phyloP scores from a whole-genome alignment of 805 yeast species.

The Blastobotrys robertii region DNA sequence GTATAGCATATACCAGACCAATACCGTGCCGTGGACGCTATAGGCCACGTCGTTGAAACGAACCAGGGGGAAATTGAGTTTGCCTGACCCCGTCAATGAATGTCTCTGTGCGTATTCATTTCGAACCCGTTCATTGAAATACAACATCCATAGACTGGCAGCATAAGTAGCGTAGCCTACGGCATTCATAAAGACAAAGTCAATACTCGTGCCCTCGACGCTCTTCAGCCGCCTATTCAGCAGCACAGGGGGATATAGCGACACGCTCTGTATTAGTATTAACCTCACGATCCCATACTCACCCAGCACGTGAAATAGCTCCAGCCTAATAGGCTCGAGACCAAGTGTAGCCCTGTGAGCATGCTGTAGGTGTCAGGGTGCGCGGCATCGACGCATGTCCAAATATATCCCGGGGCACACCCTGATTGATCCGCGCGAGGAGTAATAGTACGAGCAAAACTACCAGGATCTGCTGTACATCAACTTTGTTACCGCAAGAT shows the following conservation, averaged over 20 bases:
- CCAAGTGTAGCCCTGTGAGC: neutral
- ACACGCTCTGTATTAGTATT: slow-evolving; percentile 22
- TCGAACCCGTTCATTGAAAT: slow-evolving; percentile 25
- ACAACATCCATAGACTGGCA: slow-evolving; percentile 23
- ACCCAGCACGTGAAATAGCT: slow-evolving; percentile 17
- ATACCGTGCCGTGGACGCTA: slow-evolving; percentile 34
- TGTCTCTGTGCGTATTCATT: slow-evolving; percentile 28
- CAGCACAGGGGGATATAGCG: slow-evolving; percentile 30
- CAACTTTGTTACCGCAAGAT: too few species aligned
- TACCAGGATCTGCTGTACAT: neutral
- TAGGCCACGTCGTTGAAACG: slow-evolving; percentile 37
- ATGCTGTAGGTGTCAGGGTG: neutral
- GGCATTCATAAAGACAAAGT: slow-evolving; percentile 27
- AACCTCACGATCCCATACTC: neutral
- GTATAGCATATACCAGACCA: slow-evolving; percentile 28
- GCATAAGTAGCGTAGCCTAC: slow-evolving; percentile 29
- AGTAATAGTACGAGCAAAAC: too few species aligned
- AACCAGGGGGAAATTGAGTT: slow-evolving; percentile 30
- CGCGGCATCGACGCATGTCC: neutral
- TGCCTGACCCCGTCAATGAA: slow-evolving; percentile 14
- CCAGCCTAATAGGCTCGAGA: slow-evolving; percentile 17
- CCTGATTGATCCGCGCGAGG: neutral
- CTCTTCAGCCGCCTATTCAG: slow-evolving; percentile 23
- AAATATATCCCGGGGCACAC: neutral
- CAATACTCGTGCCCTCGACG: slow-evolving; percentile 31